Percentiles rank a stretch among this genome's conserved stretches.
phyloP scores from a whole-genome alignment of 352 stramenopile species.

The Phytophthora agathidicida region DNA sequence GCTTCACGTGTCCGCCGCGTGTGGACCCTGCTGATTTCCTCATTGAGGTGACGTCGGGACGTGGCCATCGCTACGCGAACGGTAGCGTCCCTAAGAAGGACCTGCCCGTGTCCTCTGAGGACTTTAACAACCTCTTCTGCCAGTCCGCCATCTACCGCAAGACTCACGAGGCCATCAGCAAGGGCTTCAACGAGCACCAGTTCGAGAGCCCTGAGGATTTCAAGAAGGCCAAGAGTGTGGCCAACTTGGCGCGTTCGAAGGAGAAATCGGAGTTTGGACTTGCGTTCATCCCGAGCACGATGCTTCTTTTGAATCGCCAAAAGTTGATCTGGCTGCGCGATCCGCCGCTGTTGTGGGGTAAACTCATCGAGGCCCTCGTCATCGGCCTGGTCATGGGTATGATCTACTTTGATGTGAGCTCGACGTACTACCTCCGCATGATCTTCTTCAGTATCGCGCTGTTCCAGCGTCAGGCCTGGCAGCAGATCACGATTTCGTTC shows the following conservation, averaged over 20 bases:
- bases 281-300: constrained; percentile 48
- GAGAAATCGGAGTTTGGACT: constrained; percentile 57
- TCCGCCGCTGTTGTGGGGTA: constrained; percentile 63
- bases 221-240: constrained; percentile 58
- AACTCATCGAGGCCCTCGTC: constrained; percentile 64
- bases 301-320: constrained; percentile 62
- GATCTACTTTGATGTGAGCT: constrained; percentile 65
- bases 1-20: constrained; percentile 69
- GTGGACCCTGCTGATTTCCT: constrained; percentile 72
- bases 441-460: constrained; percentile 74
- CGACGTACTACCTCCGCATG: constrained; percentile 71
- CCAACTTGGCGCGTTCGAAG: constrained; percentile 53
- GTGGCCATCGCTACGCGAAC: constrained; percentile 49
- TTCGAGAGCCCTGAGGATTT: constrained; percentile 69
- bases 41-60: constrained; percentile 72
- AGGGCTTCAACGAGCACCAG: constrained; percentile 59
- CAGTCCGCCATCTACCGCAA: constrained; percentile 61
- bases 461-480: constrained; percentile 76
- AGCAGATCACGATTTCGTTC: constrained; percentile 76
- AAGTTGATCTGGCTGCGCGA: constrained; percentile 75
- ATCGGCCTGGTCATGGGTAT: constrained; percentile 83
- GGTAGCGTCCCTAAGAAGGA: constrained; percentile 34
- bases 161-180: constrained; percentile 55
- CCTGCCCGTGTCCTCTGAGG: constrained; percentile 36
- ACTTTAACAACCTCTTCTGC: constrained; percentile 64